These are phyloP conservation scores for Saksenaea vasiformis DNA, from an alignment of 371 early-diverging fungal species.

Conservation along the genomic window DNA sequence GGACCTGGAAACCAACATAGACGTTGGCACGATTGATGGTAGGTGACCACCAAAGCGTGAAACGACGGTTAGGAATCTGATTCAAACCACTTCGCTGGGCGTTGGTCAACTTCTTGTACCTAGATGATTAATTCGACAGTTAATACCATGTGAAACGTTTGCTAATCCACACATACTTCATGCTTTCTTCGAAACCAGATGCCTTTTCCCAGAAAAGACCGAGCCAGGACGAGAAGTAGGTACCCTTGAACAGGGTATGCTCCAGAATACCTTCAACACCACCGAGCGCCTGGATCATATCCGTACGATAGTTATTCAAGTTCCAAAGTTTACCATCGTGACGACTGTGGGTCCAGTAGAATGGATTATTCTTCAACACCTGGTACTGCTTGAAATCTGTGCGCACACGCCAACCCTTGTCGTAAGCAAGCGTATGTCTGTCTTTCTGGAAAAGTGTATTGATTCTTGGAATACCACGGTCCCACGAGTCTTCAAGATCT, in stretches of 20 bases:
- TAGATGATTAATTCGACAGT: constrained; percentile 14
- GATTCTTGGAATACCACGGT: constrained; percentile 99
- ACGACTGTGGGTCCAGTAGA: constrained; percentile 93
- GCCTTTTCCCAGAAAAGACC: constrained; percentile 98
- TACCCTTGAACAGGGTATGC: constrained; percentile 98
- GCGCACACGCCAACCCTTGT: constrained; percentile 98
- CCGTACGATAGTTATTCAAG: constrained; percentile 95
- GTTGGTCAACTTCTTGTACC: constrained; percentile 95
- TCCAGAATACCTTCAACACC: constrained; percentile 98
- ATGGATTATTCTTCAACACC: constrained; percentile 93
- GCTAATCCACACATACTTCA: constrained; percentile 34
- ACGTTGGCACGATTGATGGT: constrained; percentile 98
- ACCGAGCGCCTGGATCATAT: constrained; percentile 98
- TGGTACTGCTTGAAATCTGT: constrained; percentile 98
- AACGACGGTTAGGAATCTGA: constrained; percentile 99
- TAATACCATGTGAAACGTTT: background rate
- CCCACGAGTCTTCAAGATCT: constrained; percentile 98
- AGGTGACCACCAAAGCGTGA: constrained; percentile 99
- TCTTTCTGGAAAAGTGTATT: constrained; percentile 97
- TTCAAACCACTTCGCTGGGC: constrained; percentile 98
- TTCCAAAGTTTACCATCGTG: constrained; percentile 99
- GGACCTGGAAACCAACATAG: constrained; percentile 99
- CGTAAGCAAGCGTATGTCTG: constrained; percentile 96
- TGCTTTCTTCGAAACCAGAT: constrained; percentile 47
- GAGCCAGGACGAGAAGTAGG: constrained; percentile 97